Evolutionary conservation across 1,284 basidiomycete species (phyloP).

Genomic region (Ganoderma sinense): DNA sequence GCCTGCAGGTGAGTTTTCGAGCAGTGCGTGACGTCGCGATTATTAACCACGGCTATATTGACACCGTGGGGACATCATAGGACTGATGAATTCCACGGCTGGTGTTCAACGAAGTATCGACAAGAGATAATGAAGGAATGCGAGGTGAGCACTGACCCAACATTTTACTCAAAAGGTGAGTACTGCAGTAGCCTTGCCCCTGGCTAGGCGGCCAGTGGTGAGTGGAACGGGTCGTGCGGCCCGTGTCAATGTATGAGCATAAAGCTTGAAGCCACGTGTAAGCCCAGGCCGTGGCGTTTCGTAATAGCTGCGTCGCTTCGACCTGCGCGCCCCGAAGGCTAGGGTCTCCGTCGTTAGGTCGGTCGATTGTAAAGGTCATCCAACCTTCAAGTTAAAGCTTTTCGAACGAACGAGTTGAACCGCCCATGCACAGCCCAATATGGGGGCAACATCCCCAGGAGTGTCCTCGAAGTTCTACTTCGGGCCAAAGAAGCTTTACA

Average conservation of each 20-base stretch:
- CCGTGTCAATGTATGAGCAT: neutral
- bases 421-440: too few relatives aligned
- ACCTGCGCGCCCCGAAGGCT: neutral
- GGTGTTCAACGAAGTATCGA: neutral
- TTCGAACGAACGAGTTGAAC: neutral
- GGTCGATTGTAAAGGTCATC: neutral
- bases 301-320: neutral
- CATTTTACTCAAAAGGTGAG: neutral
- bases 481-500: neutral
- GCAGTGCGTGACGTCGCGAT: neutral
- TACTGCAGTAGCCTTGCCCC: too few relatives aligned
- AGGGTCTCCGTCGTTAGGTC: too few relatives aligned
- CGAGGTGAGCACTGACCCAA: neutral
- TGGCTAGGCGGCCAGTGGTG: too few relatives aligned
- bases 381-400: neutral
- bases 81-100: neutral
- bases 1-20: neutral
- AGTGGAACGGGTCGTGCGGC: neutral
- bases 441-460: neutral
- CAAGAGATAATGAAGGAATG: neutral
- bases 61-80: neutral
- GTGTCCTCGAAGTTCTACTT: neutral
- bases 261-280: neutral
- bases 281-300: neutral
- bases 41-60: neutral